phyloP scores from a whole-genome alignment of 208 protist genomes.

The Leptomonas seymouri region DNA sequence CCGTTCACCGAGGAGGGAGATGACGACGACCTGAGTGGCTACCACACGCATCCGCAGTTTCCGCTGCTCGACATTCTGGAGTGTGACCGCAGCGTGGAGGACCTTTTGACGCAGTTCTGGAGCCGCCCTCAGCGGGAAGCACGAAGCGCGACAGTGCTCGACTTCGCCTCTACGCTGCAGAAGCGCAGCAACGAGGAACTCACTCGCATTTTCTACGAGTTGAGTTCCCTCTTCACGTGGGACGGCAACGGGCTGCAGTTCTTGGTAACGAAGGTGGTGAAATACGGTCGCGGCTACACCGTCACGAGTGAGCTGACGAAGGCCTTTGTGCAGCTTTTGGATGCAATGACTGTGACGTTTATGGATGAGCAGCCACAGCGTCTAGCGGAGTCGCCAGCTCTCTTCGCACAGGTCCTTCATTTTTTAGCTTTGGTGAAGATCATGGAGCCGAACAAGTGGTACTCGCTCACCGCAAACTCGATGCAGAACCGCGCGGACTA shows the following conservation, averaged over 20 bases:
- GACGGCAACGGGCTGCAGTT: slow-evolving; percentile 83
- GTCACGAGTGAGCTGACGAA: slow-evolving; percentile 60
- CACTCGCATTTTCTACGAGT: slow-evolving; percentile 62
- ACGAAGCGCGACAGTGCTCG: slow-evolving; percentile 69
- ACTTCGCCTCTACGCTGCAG: slow-evolving; percentile 71
- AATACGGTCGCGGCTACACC: slow-evolving; percentile 74
- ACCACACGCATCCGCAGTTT: slow-evolving; percentile 55
- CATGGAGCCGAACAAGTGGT: slow-evolving; percentile 89
- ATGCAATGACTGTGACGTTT: slow-evolving; percentile 62
- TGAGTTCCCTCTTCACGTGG: slow-evolving; percentile 63
- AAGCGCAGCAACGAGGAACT: slow-evolving; percentile 70
- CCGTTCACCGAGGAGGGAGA: neutral
- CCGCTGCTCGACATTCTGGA: slow-evolving; percentile 75
- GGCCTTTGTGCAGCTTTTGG: slow-evolving; percentile 69
- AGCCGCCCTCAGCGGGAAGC: slow-evolving; percentile 63
- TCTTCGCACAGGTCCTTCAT: slow-evolving; percentile 74
- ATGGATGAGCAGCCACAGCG: slow-evolving; percentile 70
- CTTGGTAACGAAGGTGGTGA: slow-evolving; percentile 48
- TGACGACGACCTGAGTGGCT: slow-evolving; percentile 42
- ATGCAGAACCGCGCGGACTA: slow-evolving; percentile 86
- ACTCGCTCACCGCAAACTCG: slow-evolving; percentile 56
- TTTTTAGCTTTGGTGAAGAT: slow-evolving; percentile 87
- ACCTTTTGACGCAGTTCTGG: slow-evolving; percentile 74
- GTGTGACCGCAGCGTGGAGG: slow-evolving; percentile 69
- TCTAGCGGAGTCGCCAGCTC: slow-evolving; percentile 49